These are phyloP conservation scores for Torrubiella hemipterigena DNA, from an alignment of 2,329 filamentous ascomycete genomes.

Conservation along the genomic window DNA sequence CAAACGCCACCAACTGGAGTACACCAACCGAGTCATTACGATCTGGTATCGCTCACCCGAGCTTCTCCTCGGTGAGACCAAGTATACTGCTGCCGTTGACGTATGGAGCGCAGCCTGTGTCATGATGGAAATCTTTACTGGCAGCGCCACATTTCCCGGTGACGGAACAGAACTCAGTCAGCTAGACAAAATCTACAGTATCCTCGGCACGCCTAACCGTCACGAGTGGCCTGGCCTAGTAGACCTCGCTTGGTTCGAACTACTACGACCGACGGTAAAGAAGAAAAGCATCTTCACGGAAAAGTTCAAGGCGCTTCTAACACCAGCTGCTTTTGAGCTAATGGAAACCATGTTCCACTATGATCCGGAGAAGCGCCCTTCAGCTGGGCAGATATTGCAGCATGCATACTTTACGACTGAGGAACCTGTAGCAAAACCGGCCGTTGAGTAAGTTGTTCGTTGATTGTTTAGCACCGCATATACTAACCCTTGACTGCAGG, in stretches of 20 bases:
- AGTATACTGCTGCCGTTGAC: slow-evolving; percentile 81
- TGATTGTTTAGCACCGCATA: not conserved
- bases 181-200: slow-evolving; percentile 89
- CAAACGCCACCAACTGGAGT: slow-evolving; percentile 83
- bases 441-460: slow-evolving; percentile 56
- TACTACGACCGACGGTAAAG: slow-evolving; percentile 67
- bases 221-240: slow-evolving; percentile 78
- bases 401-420: slow-evolving; percentile 84
- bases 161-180: slow-evolving; percentile 94
- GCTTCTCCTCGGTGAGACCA: slow-evolving; percentile 78
- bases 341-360: slow-evolving; percentile 78
- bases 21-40: slow-evolving; percentile 96
- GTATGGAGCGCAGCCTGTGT: slow-evolving; percentile 98
- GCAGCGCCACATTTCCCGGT: slow-evolving; percentile 86
- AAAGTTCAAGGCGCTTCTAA: slow-evolving; percentile 67
- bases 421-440: slow-evolving; percentile 64
- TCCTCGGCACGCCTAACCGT: slow-evolving; percentile 78
- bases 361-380: slow-evolving; percentile 73
- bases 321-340: slow-evolving; percentile 71
- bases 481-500: slow-evolving; percentile 30
- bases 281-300: slow-evolving; percentile 68
- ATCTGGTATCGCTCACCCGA: slow-evolving; percentile 96
- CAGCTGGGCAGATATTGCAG: slow-evolving; percentile 69
- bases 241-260: slow-evolving; percentile 96
- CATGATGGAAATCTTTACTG: slow-evolving; percentile 90